phyloP scores from a whole-genome alignment of 225 moss, liverwort and hornwort species.

The Sphagnum tenellum region DNA sequence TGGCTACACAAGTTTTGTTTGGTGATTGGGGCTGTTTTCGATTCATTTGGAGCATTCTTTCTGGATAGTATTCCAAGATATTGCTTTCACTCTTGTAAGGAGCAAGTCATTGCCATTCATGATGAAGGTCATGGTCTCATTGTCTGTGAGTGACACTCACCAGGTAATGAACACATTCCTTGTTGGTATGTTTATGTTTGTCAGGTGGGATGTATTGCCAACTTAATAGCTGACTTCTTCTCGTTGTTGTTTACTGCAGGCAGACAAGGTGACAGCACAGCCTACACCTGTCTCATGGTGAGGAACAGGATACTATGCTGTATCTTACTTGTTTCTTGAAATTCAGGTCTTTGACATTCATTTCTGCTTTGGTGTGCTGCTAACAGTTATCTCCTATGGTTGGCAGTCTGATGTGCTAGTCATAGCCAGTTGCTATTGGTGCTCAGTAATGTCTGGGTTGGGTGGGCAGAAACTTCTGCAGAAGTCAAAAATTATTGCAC shows the following conservation, averaged over 20 bases:
- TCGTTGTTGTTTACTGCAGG: slow-evolving; percentile 32
- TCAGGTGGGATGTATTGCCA: neutral
- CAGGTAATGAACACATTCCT: too few relatives aligned
- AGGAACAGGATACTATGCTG: slow-evolving; percentile 12
- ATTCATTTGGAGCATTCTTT: neutral
- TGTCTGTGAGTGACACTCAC: neutral
- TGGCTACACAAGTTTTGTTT: neutral
- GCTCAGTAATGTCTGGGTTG: too few relatives aligned
- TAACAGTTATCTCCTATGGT: too few relatives aligned
- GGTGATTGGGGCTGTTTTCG: neutral
- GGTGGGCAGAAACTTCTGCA: too few relatives aligned
- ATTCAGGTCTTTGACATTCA: too few relatives aligned
- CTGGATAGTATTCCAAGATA: neutral
- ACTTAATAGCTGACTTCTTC: slow-evolving; percentile 8
- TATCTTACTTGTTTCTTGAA: neutral
- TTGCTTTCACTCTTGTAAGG: neutral
- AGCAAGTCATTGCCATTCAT: neutral
- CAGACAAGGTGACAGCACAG: slow-evolving; percentile 73
- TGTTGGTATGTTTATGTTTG: too few relatives aligned
- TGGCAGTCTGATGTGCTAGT: too few relatives aligned
- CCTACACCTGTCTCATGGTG: slow-evolving; percentile 90
- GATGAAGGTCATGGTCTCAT: neutral
- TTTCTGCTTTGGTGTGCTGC: too few relatives aligned
- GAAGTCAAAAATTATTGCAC: too few relatives aligned
- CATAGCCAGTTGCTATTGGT: too few relatives aligned